These are phyloP conservation scores for Acanthamoeba culbertsoni DNA, from an alignment of 208 protist species.

Conservation along the genomic window DNA sequence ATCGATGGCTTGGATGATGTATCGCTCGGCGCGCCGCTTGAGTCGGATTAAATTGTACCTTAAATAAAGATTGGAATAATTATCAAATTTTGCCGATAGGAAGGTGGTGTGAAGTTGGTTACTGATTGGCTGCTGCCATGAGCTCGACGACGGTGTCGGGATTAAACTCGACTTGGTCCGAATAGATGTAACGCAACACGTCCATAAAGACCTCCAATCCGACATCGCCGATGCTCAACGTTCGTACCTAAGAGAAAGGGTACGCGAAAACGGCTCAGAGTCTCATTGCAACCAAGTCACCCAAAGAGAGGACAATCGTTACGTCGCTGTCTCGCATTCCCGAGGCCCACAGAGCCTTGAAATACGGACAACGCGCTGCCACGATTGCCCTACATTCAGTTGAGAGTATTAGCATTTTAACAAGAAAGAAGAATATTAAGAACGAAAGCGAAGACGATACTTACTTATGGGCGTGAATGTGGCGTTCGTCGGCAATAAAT, in stretches of 20 bases:
- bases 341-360: not conserved
- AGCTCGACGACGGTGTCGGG: not conserved
- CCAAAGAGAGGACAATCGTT: not conserved
- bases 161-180: not conserved
- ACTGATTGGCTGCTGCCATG: not conserved
- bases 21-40: not conserved
- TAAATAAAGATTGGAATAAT: not conserved
- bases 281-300: not conserved
- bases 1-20: not conserved
- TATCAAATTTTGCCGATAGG: not conserved
- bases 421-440: not conserved
- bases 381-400: not conserved
- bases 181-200: not conserved
- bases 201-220: not conserved
- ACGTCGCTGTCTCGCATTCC: not conserved
- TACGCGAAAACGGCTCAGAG: not conserved
- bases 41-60: not conserved
- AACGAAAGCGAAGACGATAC: not conserved
- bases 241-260: not conserved
- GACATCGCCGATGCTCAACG: not conserved
- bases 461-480: not conserved
- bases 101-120: not conserved
- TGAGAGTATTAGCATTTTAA: not conserved
- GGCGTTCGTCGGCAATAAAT: not conserved
- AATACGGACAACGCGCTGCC: not conserved